Conservation (phyloP, 2,329 filamentous ascomycete genomes). For the Trichophyton simii region DNA sequence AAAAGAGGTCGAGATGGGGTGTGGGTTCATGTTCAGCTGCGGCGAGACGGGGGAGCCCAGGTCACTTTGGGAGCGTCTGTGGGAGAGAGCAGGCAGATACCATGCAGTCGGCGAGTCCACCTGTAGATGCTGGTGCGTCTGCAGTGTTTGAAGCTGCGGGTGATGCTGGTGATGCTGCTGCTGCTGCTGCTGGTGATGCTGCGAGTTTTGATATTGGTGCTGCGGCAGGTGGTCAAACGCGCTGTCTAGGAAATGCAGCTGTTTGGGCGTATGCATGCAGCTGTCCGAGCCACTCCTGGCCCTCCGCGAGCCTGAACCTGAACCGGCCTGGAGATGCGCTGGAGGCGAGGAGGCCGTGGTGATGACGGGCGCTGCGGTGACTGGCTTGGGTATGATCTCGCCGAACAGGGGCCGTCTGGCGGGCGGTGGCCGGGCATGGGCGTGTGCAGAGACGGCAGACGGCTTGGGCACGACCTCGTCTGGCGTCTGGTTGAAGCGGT, state of each 20-base stretch:
- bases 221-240: background rate
- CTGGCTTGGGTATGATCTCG: constrained; percentile 50
- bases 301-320: constrained; percentile 21
- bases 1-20: constrained; percentile 1
- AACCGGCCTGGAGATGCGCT: constrained; percentile 34
- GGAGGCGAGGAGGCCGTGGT: background rate
- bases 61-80: constrained; percentile 45
- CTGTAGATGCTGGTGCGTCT: background rate
- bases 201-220: background rate
- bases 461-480: constrained; percentile 32
- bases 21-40: constrained; percentile 16
- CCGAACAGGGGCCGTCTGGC: constrained; percentile 56
- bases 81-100: constrained; percentile 13
- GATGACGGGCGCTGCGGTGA: constrained; percentile 15
- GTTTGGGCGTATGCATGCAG: constrained; percentile 43
- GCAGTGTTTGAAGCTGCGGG: too few species aligned
- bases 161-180: too few species aligned
- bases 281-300: constrained; percentile 59
- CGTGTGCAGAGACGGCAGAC: constrained; percentile 15
- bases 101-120: background rate
- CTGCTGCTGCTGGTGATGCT: too few species aligned
- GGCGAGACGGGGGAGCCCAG: constrained; percentile 32
- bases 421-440: constrained; percentile 14
- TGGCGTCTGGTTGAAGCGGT: constrained; percentile 58
- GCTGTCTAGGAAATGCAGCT: background rate